phyloP scores from a whole-genome alignment of 2,329 filamentous ascomycete genomes.

The Epichloe gansuensis region DNA sequence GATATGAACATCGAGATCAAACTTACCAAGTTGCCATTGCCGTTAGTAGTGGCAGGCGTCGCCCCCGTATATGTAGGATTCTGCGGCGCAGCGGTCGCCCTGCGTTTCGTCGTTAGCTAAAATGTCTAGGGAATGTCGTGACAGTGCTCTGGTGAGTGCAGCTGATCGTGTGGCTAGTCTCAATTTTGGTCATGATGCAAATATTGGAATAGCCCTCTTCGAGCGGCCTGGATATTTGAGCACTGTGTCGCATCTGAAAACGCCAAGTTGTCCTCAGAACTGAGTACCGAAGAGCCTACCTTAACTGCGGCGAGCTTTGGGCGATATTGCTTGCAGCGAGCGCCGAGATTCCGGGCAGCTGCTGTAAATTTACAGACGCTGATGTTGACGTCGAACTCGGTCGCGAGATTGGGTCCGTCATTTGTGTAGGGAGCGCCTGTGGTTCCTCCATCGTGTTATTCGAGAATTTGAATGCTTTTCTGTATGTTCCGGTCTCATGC shows the following conservation, averaged over 20 bases:
- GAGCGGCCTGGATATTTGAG: background rate
- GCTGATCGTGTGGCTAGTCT: background rate
- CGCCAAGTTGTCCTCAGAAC: background rate
- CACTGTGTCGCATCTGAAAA: background rate
- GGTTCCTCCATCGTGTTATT: slow-evolving; percentile 33
- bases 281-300: slow-evolving; percentile 23
- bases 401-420: slow-evolving; percentile 36
- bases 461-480: background rate
- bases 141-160: background rate
- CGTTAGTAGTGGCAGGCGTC: slow-evolving; percentile 29
- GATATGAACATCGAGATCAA: background rate
- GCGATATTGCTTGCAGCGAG: slow-evolving; percentile 30
- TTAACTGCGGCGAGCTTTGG: slow-evolving; percentile 31
- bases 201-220: background rate
- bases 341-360: slow-evolving; percentile 34
- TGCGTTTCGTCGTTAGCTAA: slow-evolving; percentile 7
- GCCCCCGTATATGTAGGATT: slow-evolving; percentile 16
- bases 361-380: slow-evolving; percentile 27
- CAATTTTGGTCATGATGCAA: too few species aligned
- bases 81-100: slow-evolving; percentile 10
- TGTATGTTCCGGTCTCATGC: background rate
- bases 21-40: slow-evolving; percentile 30
- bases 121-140: background rate
- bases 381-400: slow-evolving; percentile 37
- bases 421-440: slow-evolving; percentile 26